Percentiles rank a stretch among this genome's conserved stretches.
phyloP scores from a whole-genome alignment of 768 basidiomycete species.

The Tulasnella calospora region DNA sequence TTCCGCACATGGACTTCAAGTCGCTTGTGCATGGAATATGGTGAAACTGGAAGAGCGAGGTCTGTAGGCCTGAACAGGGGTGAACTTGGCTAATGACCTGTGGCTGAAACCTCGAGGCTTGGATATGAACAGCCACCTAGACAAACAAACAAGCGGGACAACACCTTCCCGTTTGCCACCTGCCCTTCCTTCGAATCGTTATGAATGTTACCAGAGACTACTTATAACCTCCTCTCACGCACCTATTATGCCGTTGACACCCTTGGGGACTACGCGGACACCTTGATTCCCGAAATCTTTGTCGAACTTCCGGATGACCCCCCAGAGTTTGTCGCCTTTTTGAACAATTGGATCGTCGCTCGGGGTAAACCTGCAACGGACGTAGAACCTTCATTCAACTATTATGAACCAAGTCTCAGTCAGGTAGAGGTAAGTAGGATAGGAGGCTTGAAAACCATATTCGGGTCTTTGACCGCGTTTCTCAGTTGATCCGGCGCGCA shows the following conservation, averaged over 20 bases:
- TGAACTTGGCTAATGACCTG: too few species aligned
- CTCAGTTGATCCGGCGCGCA: conserved; percentile 25
- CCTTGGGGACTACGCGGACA: neutral
- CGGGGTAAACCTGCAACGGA: neutral
- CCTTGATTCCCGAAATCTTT: conserved; percentile 5
- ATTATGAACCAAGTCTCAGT: conserved; percentile 6
- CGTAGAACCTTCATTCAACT: neutral
- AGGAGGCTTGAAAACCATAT: neutral
- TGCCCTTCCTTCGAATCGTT: neutral
- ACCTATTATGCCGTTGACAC: conserved; percentile 9
- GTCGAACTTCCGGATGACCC: conserved; percentile 19
- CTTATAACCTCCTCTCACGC: neutral
- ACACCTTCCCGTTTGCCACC: neutral
- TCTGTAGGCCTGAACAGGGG: neutral
- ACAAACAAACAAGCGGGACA: neutral
- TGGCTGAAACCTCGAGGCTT: too few species aligned
- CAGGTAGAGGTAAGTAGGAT: conserved; percentile 13
- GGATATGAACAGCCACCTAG: neutral
- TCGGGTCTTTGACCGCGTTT: neutral
- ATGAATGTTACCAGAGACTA: neutral
- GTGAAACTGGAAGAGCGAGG: neutral
- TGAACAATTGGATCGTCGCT: neutral
- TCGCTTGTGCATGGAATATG: neutral
- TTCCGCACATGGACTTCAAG: neutral
- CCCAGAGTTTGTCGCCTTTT: neutral